Conservation (phyloP, 2,329 filamentous ascomycete species). For the Epicoccum nigrum region DNA sequence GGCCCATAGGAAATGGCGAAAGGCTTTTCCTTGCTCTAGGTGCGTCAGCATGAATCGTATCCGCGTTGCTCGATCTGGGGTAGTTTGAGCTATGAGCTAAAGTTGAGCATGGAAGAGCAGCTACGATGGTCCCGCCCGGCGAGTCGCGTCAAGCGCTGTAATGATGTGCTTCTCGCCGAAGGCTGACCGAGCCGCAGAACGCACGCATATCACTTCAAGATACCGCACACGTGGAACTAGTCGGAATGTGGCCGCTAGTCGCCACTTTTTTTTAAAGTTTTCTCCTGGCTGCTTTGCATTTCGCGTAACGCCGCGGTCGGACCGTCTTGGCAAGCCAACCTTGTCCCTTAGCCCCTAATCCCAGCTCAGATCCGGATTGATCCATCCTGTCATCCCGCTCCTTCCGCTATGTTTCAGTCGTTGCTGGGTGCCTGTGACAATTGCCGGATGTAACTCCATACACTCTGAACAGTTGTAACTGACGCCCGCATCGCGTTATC, state of each 20-base stretch:
- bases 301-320: constrained; percentile 29
- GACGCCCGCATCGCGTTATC: constrained; percentile 15
- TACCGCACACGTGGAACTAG: constrained; percentile 25
- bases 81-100: constrained; percentile 25
- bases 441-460: constrained; percentile 28
- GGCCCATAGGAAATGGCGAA: constrained; percentile 30
- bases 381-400: constrained; percentile 21
- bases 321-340: constrained; percentile 28
- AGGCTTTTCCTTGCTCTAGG: constrained; percentile 34
- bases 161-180: constrained; percentile 31
- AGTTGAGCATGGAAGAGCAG: constrained; percentile 24
- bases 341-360: constrained; percentile 19
- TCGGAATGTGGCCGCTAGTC: constrained; percentile 33
- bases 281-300: constrained; percentile 23
- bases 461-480: constrained; percentile 2
- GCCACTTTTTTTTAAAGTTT: constrained; percentile 37
- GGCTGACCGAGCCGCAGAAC: constrained; percentile 35
- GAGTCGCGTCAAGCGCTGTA: constrained; percentile 33
- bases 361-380: constrained; percentile 27
- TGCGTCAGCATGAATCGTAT: constrained; percentile 39
- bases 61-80: constrained; percentile 36
- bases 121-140: constrained; percentile 21
- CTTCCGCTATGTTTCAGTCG: constrained; percentile 23
- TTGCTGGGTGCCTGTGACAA: constrained; percentile 18
- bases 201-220: constrained; percentile 26